Evolutionary conservation across 257 asterid genomes (phyloP).

Genomic region (Verbascum thapsus): DNA sequence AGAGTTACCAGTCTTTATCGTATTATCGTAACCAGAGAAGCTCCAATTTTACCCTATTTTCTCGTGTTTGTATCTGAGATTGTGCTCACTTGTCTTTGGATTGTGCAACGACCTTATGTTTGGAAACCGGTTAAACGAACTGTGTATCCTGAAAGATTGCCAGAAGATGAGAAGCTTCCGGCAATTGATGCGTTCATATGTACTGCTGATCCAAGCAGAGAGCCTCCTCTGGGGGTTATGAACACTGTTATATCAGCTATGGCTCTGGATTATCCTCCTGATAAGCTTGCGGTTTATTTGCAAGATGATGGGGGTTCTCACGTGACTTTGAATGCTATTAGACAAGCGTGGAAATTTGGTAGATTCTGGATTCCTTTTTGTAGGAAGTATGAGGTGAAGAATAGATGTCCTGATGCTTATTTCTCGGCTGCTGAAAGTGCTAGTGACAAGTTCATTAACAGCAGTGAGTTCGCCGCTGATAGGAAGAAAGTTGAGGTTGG

Average conservation of each 20-base stretch:
- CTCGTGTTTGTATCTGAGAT: slow-evolving; percentile 38
- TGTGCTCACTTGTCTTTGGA: slow-evolving; percentile 49
- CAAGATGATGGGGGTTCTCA: slow-evolving; percentile 66
- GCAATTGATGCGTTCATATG: slow-evolving; percentile 58
- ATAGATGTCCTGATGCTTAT: slow-evolving; percentile 58
- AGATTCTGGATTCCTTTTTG: slow-evolving; percentile 63
- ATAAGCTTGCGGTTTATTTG: slow-evolving; percentile 57
- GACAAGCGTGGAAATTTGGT: slow-evolving; percentile 47
- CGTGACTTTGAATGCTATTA: slow-evolving; percentile 39
- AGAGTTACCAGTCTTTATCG: slow-evolving; percentile 29
- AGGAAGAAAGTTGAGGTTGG: slow-evolving; percentile 38
- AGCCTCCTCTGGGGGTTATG: slow-evolving; percentile 62
- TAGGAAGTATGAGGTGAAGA: slow-evolving; percentile 43
- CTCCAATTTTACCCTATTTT: slow-evolving; percentile 23
- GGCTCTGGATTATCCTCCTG: slow-evolving; percentile 69
- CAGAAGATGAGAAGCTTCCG: slow-evolving; percentile 45
- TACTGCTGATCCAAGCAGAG: slow-evolving; percentile 63
- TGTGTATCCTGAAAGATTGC: slow-evolving; percentile 47
- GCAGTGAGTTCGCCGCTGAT: slow-evolving; percentile 21
- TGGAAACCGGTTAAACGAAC: slow-evolving; percentile 55
- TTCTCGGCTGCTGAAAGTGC: slow-evolving; percentile 27
- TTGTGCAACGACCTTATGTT: slow-evolving; percentile 42
- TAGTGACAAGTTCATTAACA: background rate
- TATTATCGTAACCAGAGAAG: background rate
- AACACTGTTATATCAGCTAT: slow-evolving; percentile 72